Evolutionary conservation across 177 flowering plant species (phyloP).

Genomic region (Vitis hybrid): DNA sequence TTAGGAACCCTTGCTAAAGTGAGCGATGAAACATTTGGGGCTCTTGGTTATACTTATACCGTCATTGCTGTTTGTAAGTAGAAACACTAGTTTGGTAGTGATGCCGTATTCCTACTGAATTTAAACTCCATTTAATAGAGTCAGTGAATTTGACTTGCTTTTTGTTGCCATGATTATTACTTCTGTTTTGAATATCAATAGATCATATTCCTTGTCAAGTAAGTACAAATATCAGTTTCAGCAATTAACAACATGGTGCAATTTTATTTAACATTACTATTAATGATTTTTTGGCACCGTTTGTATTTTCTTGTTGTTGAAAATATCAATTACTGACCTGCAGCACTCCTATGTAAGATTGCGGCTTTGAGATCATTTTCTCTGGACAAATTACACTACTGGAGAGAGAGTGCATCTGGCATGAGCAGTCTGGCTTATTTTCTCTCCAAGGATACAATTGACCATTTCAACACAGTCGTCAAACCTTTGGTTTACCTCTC

Average conservation of each 20-base stretch:
- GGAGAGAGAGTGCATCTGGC: slow-evolving; percentile 84
- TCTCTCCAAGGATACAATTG: slow-evolving; percentile 78
- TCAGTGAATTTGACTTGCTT: too few relatives aligned
- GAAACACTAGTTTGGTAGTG: too few relatives aligned
- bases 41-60: slow-evolving; percentile 65
- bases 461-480: slow-evolving; percentile 67
- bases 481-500: slow-evolving; percentile 84
- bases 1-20: slow-evolving; percentile 67
- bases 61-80: slow-evolving; percentile 87
- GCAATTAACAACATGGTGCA: too few relatives aligned
- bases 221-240: too few relatives aligned
- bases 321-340: too few relatives aligned
- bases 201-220: too few relatives aligned
- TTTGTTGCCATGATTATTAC: too few relatives aligned
- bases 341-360: slow-evolving; percentile 79
- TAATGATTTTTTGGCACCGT: too few relatives aligned
- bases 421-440: slow-evolving; percentile 85
- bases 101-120: background rate
- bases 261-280: too few relatives aligned
- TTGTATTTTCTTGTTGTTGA: too few relatives aligned
- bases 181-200: too few relatives aligned
- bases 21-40: slow-evolving; percentile 69
- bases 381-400: slow-evolving; percentile 67
- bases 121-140: background rate
- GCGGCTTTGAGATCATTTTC: slow-evolving; percentile 83